Conservation (phyloP, 1,284 basidiomycete species). For the Bjerkandera adusta region DNA sequence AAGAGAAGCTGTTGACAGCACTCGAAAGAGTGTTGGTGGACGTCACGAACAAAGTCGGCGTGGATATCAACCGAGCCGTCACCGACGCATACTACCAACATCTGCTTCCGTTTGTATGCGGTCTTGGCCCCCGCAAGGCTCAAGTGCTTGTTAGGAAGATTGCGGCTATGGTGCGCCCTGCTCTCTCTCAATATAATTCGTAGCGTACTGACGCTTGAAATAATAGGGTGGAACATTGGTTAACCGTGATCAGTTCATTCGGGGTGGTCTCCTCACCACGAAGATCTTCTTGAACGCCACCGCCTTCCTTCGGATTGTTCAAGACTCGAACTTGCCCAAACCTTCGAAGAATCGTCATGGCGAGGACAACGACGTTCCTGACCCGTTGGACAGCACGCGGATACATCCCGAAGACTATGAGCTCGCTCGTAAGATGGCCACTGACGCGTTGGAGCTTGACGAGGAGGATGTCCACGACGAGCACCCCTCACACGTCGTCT, state of each 20-base stretch:
- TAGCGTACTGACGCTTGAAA: conserved; percentile 17
- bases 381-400: conserved; percentile 93
- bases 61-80: conserved; percentile 93
- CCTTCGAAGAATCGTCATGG: conserved; percentile 65
- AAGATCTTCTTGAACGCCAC: conserved; percentile 90
- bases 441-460: conserved; percentile 93
- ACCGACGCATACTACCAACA: conserved; percentile 86
- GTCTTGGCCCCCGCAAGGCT: conserved; percentile 94
- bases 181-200: background rate
- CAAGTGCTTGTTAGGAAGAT: conserved; percentile 85
- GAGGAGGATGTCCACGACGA: conserved; percentile 92
- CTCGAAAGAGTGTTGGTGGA: conserved; percentile 91
- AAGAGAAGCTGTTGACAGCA: conserved; percentile 79
- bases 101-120: conserved; percentile 89
- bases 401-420: conserved; percentile 99
- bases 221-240: conserved; percentile 77
- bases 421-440: conserved; percentile 97
- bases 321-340: conserved; percentile 56
- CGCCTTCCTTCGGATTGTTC: conserved; percentile 86
- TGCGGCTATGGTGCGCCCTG: conserved; percentile 56
- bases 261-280: conserved; percentile 75
- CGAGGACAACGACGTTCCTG: conserved; percentile 68
- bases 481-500: conserved; percentile 86
- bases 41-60: conserved; percentile 88
- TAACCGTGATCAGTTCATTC: conserved; percentile 86